These are phyloP conservation scores for Rhypophila decipiens DNA, from an alignment of 495 filamentous ascomycete species.

Conservation along the genomic window DNA sequence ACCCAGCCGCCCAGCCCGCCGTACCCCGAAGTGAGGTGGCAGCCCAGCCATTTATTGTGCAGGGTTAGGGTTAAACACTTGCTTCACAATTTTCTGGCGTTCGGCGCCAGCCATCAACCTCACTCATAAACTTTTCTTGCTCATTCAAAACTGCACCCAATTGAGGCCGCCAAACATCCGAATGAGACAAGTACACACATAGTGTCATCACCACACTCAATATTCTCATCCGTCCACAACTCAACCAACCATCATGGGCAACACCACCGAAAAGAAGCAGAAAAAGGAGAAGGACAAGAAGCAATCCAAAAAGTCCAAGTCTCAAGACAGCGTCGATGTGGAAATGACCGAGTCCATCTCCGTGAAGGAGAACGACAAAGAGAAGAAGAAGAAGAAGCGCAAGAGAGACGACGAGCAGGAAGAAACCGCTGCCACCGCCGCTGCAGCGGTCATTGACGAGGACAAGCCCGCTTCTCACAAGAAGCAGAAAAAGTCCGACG, in stretches of 20 bases:
- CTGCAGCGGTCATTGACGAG: not conserved
- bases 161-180: no score
- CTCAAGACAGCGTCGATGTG: no score
- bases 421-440: not conserved
- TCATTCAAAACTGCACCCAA: no score
- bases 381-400: slow-evolving; percentile 6
- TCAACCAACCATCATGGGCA: not conserved
- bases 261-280: slow-evolving; percentile 26
- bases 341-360: not conserved
- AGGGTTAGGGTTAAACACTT: no score
- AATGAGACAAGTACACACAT: no score
- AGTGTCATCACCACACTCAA: not conserved
- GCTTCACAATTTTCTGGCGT: no score
- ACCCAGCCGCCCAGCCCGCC: no score
- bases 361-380: not conserved
- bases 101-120: no score
- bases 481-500: slow-evolving; percentile 3
- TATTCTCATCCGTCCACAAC: no score
- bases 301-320: slow-evolving; percentile 17
- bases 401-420: slow-evolving; percentile 10
- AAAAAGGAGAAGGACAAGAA: slow-evolving; percentile 16
- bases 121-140: no score
- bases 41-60: no score
- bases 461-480: not conserved
- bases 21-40: no score